Conservation (phyloP, 2,329 filamentous ascomycete genomes). For the Ascochyta fabae region DNA sequence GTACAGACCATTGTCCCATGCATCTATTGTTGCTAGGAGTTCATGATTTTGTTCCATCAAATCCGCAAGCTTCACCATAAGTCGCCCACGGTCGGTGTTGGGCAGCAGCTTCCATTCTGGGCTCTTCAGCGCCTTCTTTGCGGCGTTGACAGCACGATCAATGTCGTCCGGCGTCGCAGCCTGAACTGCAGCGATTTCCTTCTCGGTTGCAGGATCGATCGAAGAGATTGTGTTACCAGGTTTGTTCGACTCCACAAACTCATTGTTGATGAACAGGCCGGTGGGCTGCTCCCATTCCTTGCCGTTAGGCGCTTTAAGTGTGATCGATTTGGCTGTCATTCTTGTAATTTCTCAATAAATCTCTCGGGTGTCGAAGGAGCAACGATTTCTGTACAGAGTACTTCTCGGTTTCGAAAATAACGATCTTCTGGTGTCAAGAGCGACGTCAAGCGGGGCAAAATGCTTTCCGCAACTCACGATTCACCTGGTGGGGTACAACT, state of each 20-base stretch:
- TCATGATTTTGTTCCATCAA: constrained; percentile 31
- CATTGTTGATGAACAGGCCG: constrained; percentile 55
- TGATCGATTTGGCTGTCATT: constrained; percentile 23
- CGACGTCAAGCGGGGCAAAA: constrained; percentile 5
- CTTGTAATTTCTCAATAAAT: not conserved
- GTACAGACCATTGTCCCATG: too few species aligned
- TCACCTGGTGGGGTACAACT: not conserved
- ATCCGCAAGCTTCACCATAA: constrained; percentile 36
- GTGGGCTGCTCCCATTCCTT: constrained; percentile 48
- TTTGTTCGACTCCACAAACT: constrained; percentile 45
- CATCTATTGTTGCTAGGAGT: constrained; percentile 7
- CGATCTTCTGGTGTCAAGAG: not conserved
- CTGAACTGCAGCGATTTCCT: constrained; percentile 40
- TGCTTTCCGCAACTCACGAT: constrained; percentile 5
- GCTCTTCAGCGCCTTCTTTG: constrained; percentile 31
- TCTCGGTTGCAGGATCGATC: constrained; percentile 30
- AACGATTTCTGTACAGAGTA: not conserved
- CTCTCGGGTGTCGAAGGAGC: not conserved
- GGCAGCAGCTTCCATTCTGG: constrained; percentile 29
- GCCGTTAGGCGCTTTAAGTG: constrained; percentile 50
- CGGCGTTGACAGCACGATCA: constrained; percentile 44
- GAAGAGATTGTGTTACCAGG: constrained; percentile 28
- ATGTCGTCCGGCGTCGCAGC: constrained; percentile 44
- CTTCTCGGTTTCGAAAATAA: not conserved
- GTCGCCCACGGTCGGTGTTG: constrained; percentile 24